A percentile compares a stretch with the other conserved stretches of the same genome.
Conservation (phyloP, 768 basidiomycete species). For the Termitomyces sp. region DNA sequence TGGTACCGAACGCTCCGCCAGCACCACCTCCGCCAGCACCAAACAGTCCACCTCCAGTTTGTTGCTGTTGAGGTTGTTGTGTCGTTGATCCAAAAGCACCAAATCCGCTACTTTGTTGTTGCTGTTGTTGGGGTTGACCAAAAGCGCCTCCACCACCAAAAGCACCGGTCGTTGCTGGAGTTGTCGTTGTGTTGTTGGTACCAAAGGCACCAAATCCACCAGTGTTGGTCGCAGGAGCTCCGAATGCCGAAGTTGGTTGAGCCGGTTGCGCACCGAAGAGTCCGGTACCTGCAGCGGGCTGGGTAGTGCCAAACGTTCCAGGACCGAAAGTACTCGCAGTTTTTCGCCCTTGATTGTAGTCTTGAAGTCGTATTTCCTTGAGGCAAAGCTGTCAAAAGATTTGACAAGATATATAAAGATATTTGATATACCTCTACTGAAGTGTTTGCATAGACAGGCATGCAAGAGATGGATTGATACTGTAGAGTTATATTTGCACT, state of each 20-base stretch:
- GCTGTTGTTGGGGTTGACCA: constrained; percentile 37
- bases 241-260: constrained; percentile 41
- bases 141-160: constrained; percentile 57
- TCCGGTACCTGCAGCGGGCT: constrained; percentile 30
- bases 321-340: constrained; percentile 63
- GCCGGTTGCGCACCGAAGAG: constrained; percentile 46
- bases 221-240: constrained; percentile 29
- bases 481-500: constrained; percentile 48
- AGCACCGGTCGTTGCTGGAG: constrained; percentile 26
- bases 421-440: constrained; percentile 65
- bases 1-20: constrained; percentile 29
- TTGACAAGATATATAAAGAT: constrained; percentile 6
- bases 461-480: constrained; percentile 81
- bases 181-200: constrained; percentile 22
- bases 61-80: constrained; percentile 30
- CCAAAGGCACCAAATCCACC: constrained; percentile 46
- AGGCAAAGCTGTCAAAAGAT: constrained; percentile 3
- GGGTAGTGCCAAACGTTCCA: constrained; percentile 44
- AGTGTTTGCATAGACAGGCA: constrained; percentile 72
- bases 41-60: constrained; percentile 30
- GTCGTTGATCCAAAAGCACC: constrained; percentile 22
- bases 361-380: constrained; percentile 74
- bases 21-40: constrained; percentile 21
- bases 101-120: constrained; percentile 27
- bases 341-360: constrained; percentile 73